Evolutionary conservation across 2,329 filamentous ascomycete genomes (phyloP), one percentile per base, ranked within the genome.

Genomic region (Teratosphaeria epicoccoides): DNA sequence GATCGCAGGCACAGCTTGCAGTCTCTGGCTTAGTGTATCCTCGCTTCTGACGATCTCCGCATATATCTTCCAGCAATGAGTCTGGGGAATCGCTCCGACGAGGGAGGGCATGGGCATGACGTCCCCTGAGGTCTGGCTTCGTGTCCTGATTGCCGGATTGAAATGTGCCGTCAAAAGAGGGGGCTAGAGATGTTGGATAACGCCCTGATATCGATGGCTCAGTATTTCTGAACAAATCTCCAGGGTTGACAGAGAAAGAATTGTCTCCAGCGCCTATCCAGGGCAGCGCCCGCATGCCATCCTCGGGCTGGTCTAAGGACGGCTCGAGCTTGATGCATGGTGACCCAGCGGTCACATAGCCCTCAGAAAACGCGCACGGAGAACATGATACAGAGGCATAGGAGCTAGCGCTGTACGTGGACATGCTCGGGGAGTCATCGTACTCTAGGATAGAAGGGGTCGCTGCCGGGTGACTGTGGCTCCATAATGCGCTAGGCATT

Each of bases 1-100:
- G 75, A 53, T 82, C 76, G 64, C 89, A 95, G 56, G 79, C 76
- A 67, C 81, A 85, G 59, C 82, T 87, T 50, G 84, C 85, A 59
- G 87, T 83, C 57, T 84, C 83, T 52, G 77, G 78, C 17, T 82
- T 63, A 26, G 64, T 66, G 47, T 52, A 64, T 14, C 51, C 57
- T 20, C 64, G 61, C 53, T 62, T 67, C 22, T 49, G 44, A 29
- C 59, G 56, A 12, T 50, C 45, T 14, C 60, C 57, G 7, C 23
- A 46, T 9, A 46, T 5, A 24, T 24, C 44, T 24, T 24, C 44
- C n/a, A 24, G 23, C 44, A 28, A 23, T 46, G 10, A 14, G 23
- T 40, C 33, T 17, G 14, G 20, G 17, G 14, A 40, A 9, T 40
- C 33, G 20, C 33, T 40, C 33, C n/a, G 33, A 24, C 43, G 43